A percentile compares a stretch with the other conserved stretches of the same genome.
phyloP scores from a whole-genome alignment of 2,329 filamentous ascomycete genomes.

The Scorias spongiosa region DNA sequence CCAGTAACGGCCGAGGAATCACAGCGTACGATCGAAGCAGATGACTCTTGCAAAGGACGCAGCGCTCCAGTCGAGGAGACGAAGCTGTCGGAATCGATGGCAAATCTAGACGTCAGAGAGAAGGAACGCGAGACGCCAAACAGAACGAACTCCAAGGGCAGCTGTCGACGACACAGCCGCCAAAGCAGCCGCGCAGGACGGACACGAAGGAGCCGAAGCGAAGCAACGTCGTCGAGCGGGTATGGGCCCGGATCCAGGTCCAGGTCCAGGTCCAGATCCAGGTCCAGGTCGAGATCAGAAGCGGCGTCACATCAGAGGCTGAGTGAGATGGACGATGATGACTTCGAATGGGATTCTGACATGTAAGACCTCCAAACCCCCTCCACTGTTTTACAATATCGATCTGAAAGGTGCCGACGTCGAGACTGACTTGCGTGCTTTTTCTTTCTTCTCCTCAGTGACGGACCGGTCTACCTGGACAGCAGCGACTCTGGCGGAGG shows the following conservation, averaged over 20 bases:
- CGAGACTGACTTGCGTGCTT: too few relatives aligned
- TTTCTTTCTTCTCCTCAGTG: neutral
- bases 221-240: too few relatives aligned
- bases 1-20: neutral
- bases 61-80: neutral
- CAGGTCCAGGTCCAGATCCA: too few relatives aligned
- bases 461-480: neutral
- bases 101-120: neutral
- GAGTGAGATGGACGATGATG: conserved; percentile 15
- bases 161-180: neutral
- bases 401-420: too few relatives aligned
- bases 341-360: conserved; percentile 19
- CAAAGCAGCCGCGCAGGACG: neutral
- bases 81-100: neutral
- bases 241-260: too few relatives aligned
- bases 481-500: conserved; percentile 3
- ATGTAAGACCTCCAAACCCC: conserved; percentile 6
- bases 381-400: too few relatives aligned
- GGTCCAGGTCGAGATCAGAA: neutral
- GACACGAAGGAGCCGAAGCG: too few relatives aligned
- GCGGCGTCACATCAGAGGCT: conserved; percentile 5
- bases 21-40: neutral
- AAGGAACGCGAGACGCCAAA: neutral
- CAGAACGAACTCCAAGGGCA: neutral
- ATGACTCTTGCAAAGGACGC: too few relatives aligned